Evolutionary conservation across 2,329 filamentous ascomycete species (phyloP).

Genomic region (Neofusicoccum laricinum): DNA sequence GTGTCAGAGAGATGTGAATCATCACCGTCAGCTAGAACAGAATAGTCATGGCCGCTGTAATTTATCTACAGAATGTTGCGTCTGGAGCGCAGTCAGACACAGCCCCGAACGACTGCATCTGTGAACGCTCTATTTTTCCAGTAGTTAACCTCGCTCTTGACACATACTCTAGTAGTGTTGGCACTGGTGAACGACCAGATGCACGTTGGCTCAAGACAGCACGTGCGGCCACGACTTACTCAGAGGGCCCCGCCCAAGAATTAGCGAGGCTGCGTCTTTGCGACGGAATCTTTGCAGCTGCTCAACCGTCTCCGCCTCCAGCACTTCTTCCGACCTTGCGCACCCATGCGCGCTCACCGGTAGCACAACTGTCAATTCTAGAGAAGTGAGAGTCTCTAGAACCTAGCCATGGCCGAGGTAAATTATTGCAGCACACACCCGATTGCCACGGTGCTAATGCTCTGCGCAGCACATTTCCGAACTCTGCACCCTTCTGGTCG

Average conservation of each 20-base stretch:
- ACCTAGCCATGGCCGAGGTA: conserved; percentile 14
- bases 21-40: neutral
- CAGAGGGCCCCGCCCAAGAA: neutral
- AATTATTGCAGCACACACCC: neutral
- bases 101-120: too few species aligned
- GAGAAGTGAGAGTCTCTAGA: conserved; percentile 19
- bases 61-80: neutral
- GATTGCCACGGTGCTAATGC: conserved; percentile 1
- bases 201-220: neutral
- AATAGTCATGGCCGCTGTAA: neutral
- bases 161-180: too few species aligned
- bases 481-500: conserved; percentile 85
- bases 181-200: neutral
- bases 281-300: too few species aligned
- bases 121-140: too few species aligned
- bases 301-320: neutral
- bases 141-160: too few species aligned
- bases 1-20: neutral
- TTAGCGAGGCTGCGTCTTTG: neutral
- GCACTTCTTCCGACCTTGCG: neutral
- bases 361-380: conserved; percentile 13
- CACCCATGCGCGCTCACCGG: conserved; percentile 12
- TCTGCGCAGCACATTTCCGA: conserved; percentile 71
- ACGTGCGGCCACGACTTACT: conserved; percentile 1
- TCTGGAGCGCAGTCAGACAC: neutral